Conservation (phyloP, 164 flowering plant species). For the Vitis riparia region DNA sequence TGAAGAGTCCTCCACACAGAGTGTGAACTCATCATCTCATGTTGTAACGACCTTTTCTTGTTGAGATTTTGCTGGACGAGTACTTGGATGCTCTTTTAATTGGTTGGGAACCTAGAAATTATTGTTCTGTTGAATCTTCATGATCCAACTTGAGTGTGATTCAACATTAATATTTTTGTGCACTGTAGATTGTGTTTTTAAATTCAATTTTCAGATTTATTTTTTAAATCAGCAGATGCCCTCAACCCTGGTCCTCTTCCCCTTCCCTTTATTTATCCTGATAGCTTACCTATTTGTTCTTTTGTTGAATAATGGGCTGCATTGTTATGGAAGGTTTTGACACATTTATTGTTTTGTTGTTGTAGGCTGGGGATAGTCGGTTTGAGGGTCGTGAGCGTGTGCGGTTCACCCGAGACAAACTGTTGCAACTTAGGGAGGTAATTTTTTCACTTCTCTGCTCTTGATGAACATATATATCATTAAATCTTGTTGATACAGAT, state of each 20-base stretch:
- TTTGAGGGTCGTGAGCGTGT: conserved; percentile 74
- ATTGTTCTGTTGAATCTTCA: background rate
- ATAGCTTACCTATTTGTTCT: background rate
- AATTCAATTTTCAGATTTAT: too few species aligned
- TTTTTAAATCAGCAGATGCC: background rate
- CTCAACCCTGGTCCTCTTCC: background rate
- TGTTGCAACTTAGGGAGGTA: conserved; percentile 82
- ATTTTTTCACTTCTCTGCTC: background rate
- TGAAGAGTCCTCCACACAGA: too few species aligned
- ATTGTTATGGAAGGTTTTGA: background rate
- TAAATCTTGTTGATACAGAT: background rate
- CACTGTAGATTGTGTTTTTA: too few species aligned
- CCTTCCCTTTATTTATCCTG: background rate
- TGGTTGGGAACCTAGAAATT: background rate
- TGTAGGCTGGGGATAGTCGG: conserved; percentile 57
- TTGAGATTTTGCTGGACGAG: too few species aligned
- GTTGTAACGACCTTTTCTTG: too few species aligned
- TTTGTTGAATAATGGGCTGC: background rate
- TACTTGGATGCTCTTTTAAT: background rate
- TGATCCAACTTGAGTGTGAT: too few species aligned
- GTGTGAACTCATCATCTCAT: too few species aligned
- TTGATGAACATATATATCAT: background rate
- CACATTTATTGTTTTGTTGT: conserved; percentile 6
- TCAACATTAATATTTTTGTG: too few species aligned
- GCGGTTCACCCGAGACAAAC: conserved; percentile 70